Conservation (phyloP, 2,329 filamentous ascomycete species). For the Apiospora kogelbergensis region DNA sequence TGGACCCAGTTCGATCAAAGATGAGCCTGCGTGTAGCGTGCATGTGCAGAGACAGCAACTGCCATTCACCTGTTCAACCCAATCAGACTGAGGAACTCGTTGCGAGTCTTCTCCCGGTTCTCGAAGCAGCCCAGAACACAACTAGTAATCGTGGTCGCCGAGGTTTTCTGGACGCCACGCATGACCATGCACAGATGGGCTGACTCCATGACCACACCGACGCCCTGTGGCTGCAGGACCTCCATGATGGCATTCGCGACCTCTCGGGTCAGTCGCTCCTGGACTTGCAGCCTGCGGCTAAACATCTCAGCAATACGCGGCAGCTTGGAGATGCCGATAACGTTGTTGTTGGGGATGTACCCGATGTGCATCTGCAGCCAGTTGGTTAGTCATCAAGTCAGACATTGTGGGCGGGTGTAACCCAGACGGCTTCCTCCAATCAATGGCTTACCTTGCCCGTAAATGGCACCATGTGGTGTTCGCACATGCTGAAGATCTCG, state of each 20-base stretch:
- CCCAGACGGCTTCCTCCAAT: not conserved
- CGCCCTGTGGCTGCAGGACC: conserved; percentile 88
- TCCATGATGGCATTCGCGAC: conserved; percentile 93
- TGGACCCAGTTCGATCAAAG: not conserved
- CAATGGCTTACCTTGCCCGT: conserved; percentile 72
- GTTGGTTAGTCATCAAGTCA: not conserved
- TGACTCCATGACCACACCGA: conserved; percentile 96
- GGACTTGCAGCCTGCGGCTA: conserved; percentile 86
- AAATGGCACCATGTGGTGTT: conserved; percentile 97
- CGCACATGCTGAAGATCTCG: conserved; percentile 90
- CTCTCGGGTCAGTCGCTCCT: conserved; percentile 94
- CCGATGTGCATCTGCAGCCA: conserved; percentile 95
- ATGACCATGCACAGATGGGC: conserved; percentile 98
- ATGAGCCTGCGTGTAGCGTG: no score
- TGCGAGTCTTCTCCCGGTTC: conserved; percentile 86
- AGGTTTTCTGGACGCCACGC: conserved; percentile 94
- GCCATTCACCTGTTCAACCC: conserved; percentile 51
- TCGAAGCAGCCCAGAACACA: conserved; percentile 98
- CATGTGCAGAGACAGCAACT: not conserved
- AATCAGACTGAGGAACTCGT: conserved; percentile 87
- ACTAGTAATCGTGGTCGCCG: conserved; percentile 85
- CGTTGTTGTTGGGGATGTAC: conserved; percentile 85
- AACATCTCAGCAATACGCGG: conserved; percentile 98
- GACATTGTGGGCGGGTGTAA: not conserved
- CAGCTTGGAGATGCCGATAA: conserved; percentile 93